Conservation (phyloP, 345 rosid species). For the Aurinia saxatilis region DNA sequence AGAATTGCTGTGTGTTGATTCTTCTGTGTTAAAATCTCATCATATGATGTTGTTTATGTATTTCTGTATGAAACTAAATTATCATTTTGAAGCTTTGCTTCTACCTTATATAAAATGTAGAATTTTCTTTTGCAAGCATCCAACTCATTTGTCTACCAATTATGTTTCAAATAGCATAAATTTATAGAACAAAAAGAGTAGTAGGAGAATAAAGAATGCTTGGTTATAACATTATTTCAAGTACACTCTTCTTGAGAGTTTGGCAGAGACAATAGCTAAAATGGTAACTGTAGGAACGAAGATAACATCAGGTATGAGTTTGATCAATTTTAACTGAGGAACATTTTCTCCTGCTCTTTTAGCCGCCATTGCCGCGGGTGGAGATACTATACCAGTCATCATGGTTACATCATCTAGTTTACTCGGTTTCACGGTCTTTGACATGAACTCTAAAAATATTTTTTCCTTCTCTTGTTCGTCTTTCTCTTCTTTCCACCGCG, state of each 20-base stretch:
- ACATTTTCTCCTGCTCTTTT: constrained; percentile 79
- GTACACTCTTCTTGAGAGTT: constrained; percentile 61
- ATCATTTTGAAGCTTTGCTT: not conserved
- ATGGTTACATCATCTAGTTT: constrained; percentile 52
- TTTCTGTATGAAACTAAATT: not conserved
- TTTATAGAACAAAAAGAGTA: too few species aligned
- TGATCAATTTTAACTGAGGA: constrained; percentile 57
- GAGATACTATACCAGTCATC: constrained; percentile 52
- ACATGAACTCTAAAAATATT: constrained; percentile 42
- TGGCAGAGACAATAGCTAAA: constrained; percentile 51
- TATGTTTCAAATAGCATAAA: too few species aligned
- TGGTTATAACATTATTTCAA: constrained; percentile 3
- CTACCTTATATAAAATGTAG: not conserved
- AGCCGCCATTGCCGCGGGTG: constrained; percentile 85
- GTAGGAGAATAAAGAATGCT: not conserved
- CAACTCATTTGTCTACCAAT: too few species aligned
- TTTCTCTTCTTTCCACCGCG: constrained; percentile 31
- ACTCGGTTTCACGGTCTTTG: constrained; percentile 35
- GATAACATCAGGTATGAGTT: constrained; percentile 66
- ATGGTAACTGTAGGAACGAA: constrained; percentile 68
- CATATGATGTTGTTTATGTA: constrained; percentile 6
- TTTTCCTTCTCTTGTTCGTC: constrained; percentile 26
- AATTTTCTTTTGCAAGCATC: too few species aligned
- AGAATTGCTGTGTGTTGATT: constrained; percentile 6
- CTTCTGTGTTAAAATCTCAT: constrained; percentile 1